Percentiles rank a stretch among this genome's conserved stretches.
phyloP scores from a whole-genome alignment of 1,139 yeast species.

The Candida sanyaensis region DNA sequence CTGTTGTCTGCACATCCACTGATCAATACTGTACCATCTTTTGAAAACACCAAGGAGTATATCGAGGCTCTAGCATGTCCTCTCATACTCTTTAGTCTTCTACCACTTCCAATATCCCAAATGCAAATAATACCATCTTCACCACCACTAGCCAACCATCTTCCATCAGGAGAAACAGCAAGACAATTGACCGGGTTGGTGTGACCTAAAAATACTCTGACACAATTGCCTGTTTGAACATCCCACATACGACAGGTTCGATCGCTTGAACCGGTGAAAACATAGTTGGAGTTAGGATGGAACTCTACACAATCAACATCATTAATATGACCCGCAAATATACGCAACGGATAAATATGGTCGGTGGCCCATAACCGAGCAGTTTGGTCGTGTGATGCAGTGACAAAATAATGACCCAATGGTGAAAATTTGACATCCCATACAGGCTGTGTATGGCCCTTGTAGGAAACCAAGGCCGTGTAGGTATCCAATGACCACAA shows the following conservation, averaged over 20 bases:
- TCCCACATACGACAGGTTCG: conserved; percentile 99
- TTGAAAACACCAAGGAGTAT: conserved; percentile 81
- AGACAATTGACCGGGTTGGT: conserved; percentile 83
- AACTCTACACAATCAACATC: conserved; percentile 95
- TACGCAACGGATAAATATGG: conserved; percentile 92
- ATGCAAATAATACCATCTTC: conserved; percentile 87
- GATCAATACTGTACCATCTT: conserved; percentile 85
- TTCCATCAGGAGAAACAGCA: conserved; percentile 94
- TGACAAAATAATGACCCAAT: conserved; percentile 94
- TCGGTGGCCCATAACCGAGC: conserved; percentile 98
- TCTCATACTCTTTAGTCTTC: conserved; percentile 76
- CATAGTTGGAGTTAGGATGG: conserved; percentile 95
- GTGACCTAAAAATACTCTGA: conserved; percentile 93
- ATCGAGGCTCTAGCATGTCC: conserved; percentile 92
- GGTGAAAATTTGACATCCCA: conserved; percentile 98
- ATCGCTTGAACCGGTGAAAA: conserved; percentile 93
- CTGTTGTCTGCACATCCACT: conserved; percentile 94
- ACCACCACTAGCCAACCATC: conserved; percentile 95
- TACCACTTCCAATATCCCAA: conserved; percentile 95
- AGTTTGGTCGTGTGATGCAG: conserved; percentile 97
- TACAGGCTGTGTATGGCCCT: conserved; percentile 94
- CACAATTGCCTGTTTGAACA: conserved; percentile 83
- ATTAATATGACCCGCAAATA: conserved; percentile 95
- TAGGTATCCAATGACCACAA: conserved; percentile 94
- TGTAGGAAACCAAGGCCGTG: conserved; percentile 87